These are phyloP conservation scores for Xylariaceae sp. DNA, from an alignment of 2,329 filamentous ascomycete species.

Conservation along the genomic window DNA sequence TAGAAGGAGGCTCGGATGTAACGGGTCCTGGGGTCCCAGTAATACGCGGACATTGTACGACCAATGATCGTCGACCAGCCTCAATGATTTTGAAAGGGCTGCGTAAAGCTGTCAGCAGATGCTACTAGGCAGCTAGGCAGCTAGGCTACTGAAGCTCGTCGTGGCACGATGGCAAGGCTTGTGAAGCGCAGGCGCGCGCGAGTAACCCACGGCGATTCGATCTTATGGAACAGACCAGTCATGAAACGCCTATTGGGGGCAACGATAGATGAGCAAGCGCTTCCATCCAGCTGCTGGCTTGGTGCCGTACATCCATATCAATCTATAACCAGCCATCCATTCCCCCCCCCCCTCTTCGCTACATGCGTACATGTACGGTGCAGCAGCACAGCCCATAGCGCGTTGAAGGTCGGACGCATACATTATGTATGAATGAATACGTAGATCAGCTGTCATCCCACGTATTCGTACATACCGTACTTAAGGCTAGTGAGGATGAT, in stretches of 20 bases:
- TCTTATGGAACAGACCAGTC: slow-evolving; percentile 10
- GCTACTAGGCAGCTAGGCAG: slow-evolving; percentile 7
- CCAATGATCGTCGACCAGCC: slow-evolving; percentile 10
- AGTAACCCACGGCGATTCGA: slow-evolving; percentile 14
- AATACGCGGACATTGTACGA: background rate
- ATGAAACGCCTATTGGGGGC: slow-evolving; percentile 13
- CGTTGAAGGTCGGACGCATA: slow-evolving; percentile 3
- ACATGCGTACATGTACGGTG: too few species aligned
- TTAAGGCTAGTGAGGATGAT: background rate
- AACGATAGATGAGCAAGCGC: background rate
- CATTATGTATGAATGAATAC: background rate
- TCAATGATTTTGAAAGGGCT: slow-evolving; percentile 11
- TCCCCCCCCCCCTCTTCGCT: background rate
- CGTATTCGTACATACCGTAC: slow-evolving; percentile 6
- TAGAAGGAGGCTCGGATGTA: slow-evolving; percentile 12
- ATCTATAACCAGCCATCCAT: slow-evolving; percentile 7
- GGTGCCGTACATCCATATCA: background rate
- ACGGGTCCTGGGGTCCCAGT: slow-evolving; percentile 16
- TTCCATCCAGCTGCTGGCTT: slow-evolving; percentile 13
- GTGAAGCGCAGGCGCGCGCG: slow-evolving; percentile 14
- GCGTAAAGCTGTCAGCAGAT: slow-evolving; percentile 11
- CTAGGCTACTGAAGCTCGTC: slow-evolving; percentile 7
- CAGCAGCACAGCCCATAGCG: background rate
- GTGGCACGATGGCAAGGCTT: slow-evolving; percentile 9
- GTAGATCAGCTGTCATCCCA: slow-evolving; percentile 1